A percentile compares a stretch with the other conserved stretches of the same genome.
phyloP scores from a whole-genome alignment of 805 yeast species.

The Candida odintsovae region DNA sequence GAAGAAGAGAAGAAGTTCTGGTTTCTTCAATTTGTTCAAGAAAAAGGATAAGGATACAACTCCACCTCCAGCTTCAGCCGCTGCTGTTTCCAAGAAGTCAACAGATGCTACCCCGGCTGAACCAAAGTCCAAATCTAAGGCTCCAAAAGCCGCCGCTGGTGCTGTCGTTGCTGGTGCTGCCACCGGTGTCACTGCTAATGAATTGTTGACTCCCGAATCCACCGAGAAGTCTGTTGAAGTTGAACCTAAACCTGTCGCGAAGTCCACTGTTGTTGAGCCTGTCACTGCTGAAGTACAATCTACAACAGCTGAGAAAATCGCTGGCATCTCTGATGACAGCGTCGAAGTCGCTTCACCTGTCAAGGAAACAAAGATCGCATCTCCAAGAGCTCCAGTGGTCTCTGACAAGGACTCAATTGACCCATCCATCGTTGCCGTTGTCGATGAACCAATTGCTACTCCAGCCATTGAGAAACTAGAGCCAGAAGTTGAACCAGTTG shows the following conservation, averaged over 20 bases:
- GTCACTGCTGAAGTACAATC: too few species aligned
- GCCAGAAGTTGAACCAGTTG: not conserved
- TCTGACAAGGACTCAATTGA: not conserved
- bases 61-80: conserved; percentile 1
- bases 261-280: not conserved
- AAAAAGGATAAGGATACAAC: conserved; percentile 8
- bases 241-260: not conserved
- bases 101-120: conserved; percentile 4
- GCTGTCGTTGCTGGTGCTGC: conserved; percentile 2
- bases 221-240: conserved; percentile 1
- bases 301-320: too few species aligned
- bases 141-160: conserved; percentile 2
- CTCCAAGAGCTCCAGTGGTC: not conserved
- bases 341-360: not conserved
- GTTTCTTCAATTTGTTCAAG: conserved; percentile 12
- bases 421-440: not conserved
- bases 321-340: not conserved
- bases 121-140: not conserved
- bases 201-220: not conserved
- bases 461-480: not conserved
- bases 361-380: not conserved
- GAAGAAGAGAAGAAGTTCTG: conserved; percentile 16
- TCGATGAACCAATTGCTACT: not conserved
- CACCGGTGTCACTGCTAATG: not conserved
- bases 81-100: conserved; percentile 3